Conservation (phyloP, 2,329 filamentous ascomycete genomes). For the Dactylella cylindrospora region DNA sequence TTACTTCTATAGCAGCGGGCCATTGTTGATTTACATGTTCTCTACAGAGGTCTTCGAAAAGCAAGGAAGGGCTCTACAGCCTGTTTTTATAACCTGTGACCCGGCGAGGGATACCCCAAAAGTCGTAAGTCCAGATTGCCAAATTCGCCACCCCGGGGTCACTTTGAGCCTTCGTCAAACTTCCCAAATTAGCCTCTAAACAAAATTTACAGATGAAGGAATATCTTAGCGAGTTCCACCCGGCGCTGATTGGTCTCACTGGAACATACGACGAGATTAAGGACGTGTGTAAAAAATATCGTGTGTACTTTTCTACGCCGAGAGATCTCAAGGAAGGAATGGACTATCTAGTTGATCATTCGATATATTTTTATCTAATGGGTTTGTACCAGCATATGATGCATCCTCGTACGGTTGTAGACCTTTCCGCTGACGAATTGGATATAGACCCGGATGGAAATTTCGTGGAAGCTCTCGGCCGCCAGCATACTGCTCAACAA, state of each 20-base stretch:
- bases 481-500: conserved; percentile 87
- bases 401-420: not conserved
- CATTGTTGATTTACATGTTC: not conserved
- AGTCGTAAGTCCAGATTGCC: conserved; percentile 56
- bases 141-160: no score
- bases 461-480: conserved; percentile 93
- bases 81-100: conserved; percentile 94
- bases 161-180: no score
- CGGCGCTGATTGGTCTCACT: conserved; percentile 80
- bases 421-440: conserved; percentile 2
- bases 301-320: conserved; percentile 96
- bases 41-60: conserved; percentile 48
- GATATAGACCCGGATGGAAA: conserved; percentile 82
- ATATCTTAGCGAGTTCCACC: conserved; percentile 90
- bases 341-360: conserved; percentile 97
- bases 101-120: conserved; percentile 84
- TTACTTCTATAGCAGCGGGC: not conserved
- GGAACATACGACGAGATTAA: conserved; percentile 94
- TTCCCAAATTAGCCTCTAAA: no score
- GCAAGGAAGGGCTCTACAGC: conserved; percentile 58
- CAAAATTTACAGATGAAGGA: conserved; percentile 62
- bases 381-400: conserved; percentile 52
- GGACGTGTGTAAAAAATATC: conserved; percentile 88
- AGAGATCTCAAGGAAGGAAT: conserved; percentile 83
- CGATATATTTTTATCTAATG: conserved; percentile 99